phyloP scores from a whole-genome alignment of 768 basidiomycete species.

The Tricholoma hemisulphureum region DNA sequence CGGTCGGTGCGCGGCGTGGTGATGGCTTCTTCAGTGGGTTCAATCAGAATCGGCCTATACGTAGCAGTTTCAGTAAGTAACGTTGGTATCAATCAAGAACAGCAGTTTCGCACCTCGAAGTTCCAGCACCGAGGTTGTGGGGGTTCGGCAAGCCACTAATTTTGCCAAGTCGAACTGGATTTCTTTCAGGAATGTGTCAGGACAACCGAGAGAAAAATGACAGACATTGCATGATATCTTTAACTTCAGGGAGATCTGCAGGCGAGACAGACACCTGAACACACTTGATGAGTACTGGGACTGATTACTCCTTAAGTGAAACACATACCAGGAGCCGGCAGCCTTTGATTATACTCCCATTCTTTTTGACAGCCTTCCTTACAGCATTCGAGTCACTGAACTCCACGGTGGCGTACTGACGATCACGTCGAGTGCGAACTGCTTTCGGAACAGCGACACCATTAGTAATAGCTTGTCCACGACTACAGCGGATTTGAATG shows the following conservation, averaged over 20 bases:
- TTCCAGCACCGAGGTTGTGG: neutral
- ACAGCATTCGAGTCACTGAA: constrained; percentile 40
- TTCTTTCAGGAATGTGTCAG: neutral
- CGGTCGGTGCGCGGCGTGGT: constrained; percentile 23
- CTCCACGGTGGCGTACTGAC: constrained; percentile 52
- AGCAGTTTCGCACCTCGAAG: neutral
- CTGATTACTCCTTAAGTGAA: neutral
- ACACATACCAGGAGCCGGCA: constrained; percentile 41
- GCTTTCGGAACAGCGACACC: constrained; percentile 20
- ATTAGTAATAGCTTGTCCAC: constrained; percentile 34
- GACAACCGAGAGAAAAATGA: neutral
- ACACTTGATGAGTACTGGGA: neutral
- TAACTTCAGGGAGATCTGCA: constrained; percentile 41
- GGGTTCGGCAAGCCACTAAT: constrained; percentile 2
- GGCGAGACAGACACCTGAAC: constrained; percentile 35
- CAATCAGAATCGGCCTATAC: constrained; percentile 17
- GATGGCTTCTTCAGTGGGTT: constrained; percentile 22
- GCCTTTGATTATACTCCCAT: constrained; percentile 37
- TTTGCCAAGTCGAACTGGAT: constrained; percentile 10
- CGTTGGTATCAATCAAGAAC: neutral
- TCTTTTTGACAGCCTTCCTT: constrained; percentile 39
- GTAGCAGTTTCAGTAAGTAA: neutral
- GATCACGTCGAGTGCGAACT: constrained; percentile 29
- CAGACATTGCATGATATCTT: constrained; percentile 30
- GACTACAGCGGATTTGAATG: constrained; percentile 43